These are phyloP conservation scores for Daedaleopsis sinensis DNA, from an alignment of 768 basidiomycete genomes.

Conservation along the genomic window DNA sequence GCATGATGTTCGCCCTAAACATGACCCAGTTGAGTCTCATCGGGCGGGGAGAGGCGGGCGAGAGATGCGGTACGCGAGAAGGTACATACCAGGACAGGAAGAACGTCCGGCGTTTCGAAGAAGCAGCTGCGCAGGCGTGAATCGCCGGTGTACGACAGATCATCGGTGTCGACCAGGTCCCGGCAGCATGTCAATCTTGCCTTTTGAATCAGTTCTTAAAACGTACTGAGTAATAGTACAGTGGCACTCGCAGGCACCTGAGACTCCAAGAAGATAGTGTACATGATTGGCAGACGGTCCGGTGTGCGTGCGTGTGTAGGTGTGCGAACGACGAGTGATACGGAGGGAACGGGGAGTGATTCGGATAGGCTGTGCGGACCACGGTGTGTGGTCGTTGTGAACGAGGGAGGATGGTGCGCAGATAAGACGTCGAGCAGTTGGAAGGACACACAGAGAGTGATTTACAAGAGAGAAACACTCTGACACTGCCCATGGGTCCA, in stretches of 20 bases:
- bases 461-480: neutral
- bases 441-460: neutral
- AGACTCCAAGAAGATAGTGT: neutral
- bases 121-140: neutral
- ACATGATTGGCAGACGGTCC: neutral
- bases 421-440: slow-evolving; percentile 13
- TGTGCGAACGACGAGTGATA: neutral
- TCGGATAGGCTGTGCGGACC: neutral
- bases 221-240: neutral
- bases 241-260: neutral
- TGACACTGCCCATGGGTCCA: neutral
- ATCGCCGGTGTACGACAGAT: neutral
- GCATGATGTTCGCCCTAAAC: neutral
- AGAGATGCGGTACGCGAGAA: neutral
- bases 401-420: neutral
- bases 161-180: neutral
- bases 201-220: neutral
- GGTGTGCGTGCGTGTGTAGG: neutral
- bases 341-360: neutral
- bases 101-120: neutral
- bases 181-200: neutral
- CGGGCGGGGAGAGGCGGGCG: neutral
- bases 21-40: too few species aligned
- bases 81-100: too few species aligned
- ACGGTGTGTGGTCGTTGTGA: neutral